A percentile compares a stretch with the other conserved stretches of the same genome.
Conservation (phyloP, 257 asterid species). For the Galeopsis tetrahit region DNA sequence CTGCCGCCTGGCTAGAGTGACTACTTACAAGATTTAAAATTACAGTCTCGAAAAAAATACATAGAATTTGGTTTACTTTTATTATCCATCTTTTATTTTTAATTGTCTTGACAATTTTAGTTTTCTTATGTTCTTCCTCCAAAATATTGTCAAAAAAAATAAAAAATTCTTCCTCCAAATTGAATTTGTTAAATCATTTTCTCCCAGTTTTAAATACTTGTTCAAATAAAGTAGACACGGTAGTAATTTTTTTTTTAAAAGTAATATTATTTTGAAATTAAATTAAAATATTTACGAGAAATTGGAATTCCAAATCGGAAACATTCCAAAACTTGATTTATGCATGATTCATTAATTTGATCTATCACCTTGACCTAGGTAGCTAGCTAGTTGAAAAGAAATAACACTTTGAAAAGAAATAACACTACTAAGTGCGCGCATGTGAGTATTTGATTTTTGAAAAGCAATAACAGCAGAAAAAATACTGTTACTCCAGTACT, state of each 20-base stretch:
- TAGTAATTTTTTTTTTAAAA: too few species aligned
- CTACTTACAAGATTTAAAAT: too few species aligned
- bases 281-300: too few species aligned
- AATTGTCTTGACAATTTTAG: too few species aligned
- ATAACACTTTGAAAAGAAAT: background rate
- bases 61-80: background rate
- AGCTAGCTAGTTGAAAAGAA: conserved; percentile 11
- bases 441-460: background rate
- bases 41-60: background rate
- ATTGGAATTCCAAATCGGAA: too few species aligned
- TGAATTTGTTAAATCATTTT: background rate
- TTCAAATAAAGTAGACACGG: too few species aligned
- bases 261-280: background rate
- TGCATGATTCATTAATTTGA: too few species aligned
- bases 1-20: too few species aligned
- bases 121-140: too few species aligned
- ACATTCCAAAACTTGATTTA: too few species aligned
- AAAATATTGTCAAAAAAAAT: too few species aligned
- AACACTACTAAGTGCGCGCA: background rate
- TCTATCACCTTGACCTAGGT: background rate
- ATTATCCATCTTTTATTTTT: background rate
- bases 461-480: background rate
- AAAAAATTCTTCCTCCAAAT: too few species aligned
- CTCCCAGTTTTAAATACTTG: background rate
- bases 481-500: conserved; percentile 1